Conservation (phyloP, 495 filamentous ascomycete species). For the Margaritispora aquatica region DNA sequence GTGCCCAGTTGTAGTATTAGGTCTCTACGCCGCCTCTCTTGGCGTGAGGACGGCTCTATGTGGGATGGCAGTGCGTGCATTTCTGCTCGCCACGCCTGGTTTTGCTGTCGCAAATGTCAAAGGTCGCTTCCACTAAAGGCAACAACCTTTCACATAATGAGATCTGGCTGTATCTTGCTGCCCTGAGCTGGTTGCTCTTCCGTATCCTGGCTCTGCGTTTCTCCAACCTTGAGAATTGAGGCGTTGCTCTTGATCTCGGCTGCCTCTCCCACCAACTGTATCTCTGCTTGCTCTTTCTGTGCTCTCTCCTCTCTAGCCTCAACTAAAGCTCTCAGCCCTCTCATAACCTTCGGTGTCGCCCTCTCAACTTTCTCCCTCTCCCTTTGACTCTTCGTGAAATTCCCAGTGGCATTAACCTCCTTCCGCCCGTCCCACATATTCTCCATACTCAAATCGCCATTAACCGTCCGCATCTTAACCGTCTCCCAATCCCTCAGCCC, state of each 20-base stretch:
- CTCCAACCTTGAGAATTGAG: no score
- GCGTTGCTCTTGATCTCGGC: background rate
- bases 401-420: background rate
- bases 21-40: no score
- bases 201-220: no score
- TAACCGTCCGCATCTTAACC: constrained; percentile 26
- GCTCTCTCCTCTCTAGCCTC: constrained; percentile 10
- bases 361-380: constrained; percentile 12
- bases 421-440: constrained; percentile 9
- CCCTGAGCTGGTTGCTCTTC: background rate
- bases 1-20: no score
- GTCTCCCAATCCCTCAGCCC: constrained; percentile 44
- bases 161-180: background rate
- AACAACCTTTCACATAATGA: background rate
- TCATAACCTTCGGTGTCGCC: constrained; percentile 27
- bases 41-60: no score
- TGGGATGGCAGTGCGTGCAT: background rate
- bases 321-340: constrained; percentile 25
- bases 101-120: background rate
- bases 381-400: constrained; percentile 17
- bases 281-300: background rate
- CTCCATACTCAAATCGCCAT: constrained; percentile 25
- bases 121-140: background rate
- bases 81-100: background rate
- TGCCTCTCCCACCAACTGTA: background rate